phyloP scores from a whole-genome alignment of 1,139 yeast species.

The Hyphopichia wangnamkhiaoensis region DNA sequence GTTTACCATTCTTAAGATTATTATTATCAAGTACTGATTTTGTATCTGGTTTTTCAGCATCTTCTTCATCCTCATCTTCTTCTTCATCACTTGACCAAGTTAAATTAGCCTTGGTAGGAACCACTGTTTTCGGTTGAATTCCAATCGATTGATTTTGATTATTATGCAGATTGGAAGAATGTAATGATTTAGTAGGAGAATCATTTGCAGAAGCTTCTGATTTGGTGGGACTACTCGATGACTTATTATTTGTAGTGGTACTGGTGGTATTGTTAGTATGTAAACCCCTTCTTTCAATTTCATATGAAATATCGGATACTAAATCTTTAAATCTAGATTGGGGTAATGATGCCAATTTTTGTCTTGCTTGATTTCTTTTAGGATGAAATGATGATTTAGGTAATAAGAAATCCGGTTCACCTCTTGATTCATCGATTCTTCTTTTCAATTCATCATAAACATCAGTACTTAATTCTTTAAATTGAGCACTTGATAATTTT shows the following conservation, averaged over 20 bases:
- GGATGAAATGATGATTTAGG: constrained; percentile 84
- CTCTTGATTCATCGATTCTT: constrained; percentile 56
- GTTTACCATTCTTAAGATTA: not conserved
- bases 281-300: constrained; percentile 76
- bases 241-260: too few relatives aligned
- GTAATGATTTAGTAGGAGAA: constrained; percentile 1
- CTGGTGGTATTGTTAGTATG: too few relatives aligned
- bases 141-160: constrained; percentile 36
- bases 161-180: constrained; percentile 3
- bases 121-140: constrained; percentile 61
- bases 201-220: not conserved
- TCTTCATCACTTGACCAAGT: constrained; percentile 87
- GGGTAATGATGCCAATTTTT: constrained; percentile 84
- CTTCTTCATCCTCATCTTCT: constrained; percentile 27
- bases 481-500: constrained; percentile 80
- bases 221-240: constrained; percentile 3
- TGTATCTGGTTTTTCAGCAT: not conserved
- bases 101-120: constrained; percentile 75
- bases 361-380: constrained; percentile 93
- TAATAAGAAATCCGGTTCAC: constrained; percentile 63
- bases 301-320: constrained; percentile 85
- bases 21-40: not conserved
- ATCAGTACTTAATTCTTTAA: constrained; percentile 85
- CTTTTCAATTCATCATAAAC: constrained; percentile 89
- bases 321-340: constrained; percentile 82